Conservation (phyloP, 768 basidiomycete genomes). For the Hemileccinum rubropunctum region DNA sequence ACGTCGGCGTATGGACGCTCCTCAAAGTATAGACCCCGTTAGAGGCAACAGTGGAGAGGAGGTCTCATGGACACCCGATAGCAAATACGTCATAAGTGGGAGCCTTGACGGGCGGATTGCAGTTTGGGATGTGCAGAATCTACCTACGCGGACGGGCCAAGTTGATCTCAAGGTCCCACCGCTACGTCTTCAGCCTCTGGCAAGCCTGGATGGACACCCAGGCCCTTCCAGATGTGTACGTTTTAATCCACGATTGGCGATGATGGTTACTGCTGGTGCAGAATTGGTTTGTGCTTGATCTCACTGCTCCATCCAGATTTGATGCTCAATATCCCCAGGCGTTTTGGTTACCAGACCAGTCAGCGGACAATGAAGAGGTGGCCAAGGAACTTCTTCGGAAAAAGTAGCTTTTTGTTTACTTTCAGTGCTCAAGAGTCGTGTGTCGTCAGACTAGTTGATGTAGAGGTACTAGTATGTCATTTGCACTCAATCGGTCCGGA, state of each 20-base stretch:
- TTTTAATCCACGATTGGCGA: slow-evolving; percentile 87
- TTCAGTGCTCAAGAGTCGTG: neutral
- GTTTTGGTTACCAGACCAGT: slow-evolving; percentile 66
- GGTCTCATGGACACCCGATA: slow-evolving; percentile 92
- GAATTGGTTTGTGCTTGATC: slow-evolving; percentile 62
- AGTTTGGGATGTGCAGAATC: slow-evolving; percentile 80
- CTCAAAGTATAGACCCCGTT: slow-evolving; percentile 59
- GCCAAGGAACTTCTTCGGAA: slow-evolving; percentile 68
- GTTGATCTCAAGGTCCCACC: slow-evolving; percentile 56
- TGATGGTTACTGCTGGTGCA: slow-evolving; percentile 82
- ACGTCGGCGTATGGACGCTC: slow-evolving; percentile 49
- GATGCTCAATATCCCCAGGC: slow-evolving; percentile 40
- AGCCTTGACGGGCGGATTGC: slow-evolving; percentile 81
- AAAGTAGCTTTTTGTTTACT: slow-evolving; percentile 25
- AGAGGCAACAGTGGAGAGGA: slow-evolving; percentile 92
- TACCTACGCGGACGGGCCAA: slow-evolving; percentile 50
- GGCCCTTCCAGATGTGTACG: slow-evolving; percentile 82
- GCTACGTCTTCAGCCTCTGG: slow-evolving; percentile 46
- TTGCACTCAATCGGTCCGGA: neutral
- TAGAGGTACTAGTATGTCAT: neutral
- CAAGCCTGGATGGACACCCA: slow-evolving; percentile 71
- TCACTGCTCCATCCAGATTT: neutral
- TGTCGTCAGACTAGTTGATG: neutral
- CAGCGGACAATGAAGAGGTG: slow-evolving; percentile 66
- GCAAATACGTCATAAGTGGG: slow-evolving; percentile 85